Percentiles rank a stretch among this genome's conserved stretches.
Conservation (phyloP, 73 alveolate genomes). For the Paramecium biaurelia region DNA sequence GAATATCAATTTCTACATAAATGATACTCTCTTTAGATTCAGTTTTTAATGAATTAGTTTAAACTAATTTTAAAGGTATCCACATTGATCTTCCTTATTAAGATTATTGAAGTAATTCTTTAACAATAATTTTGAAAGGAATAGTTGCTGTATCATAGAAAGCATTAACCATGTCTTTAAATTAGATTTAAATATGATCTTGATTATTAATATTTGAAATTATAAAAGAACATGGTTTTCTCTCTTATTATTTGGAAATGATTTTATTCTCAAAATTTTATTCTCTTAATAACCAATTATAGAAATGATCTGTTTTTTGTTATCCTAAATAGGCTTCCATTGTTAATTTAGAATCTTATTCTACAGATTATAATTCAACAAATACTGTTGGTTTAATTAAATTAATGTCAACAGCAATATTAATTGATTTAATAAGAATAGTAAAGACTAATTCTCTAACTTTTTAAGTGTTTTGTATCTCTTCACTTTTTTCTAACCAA, state of each 20-base stretch:
- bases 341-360: not conserved
- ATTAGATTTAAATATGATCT: not conserved
- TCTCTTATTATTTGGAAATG: not conserved
- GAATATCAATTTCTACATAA: conserved; percentile 14
- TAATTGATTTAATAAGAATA: not conserved
- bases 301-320: not conserved
- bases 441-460: not conserved
- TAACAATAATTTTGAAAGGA: not conserved
- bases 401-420: not conserved
- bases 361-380: not conserved
- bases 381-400: conserved; percentile 3
- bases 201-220: not conserved
- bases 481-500: conserved; percentile 35
- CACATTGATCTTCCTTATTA: conserved; percentile 25
- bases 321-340: conserved; percentile 35
- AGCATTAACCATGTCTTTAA: conserved; percentile 31
- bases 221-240: conserved; percentile 3
- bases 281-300: conserved; percentile 32
- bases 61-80: not conserved
- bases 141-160: conserved; percentile 24
- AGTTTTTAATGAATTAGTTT: not conserved
- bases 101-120: not conserved
- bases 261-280: not conserved
- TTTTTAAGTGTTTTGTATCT: not conserved
- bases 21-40: not conserved